Conservation (phyloP, 768 basidiomycete genomes). For the Lentinula guzmanii region DNA sequence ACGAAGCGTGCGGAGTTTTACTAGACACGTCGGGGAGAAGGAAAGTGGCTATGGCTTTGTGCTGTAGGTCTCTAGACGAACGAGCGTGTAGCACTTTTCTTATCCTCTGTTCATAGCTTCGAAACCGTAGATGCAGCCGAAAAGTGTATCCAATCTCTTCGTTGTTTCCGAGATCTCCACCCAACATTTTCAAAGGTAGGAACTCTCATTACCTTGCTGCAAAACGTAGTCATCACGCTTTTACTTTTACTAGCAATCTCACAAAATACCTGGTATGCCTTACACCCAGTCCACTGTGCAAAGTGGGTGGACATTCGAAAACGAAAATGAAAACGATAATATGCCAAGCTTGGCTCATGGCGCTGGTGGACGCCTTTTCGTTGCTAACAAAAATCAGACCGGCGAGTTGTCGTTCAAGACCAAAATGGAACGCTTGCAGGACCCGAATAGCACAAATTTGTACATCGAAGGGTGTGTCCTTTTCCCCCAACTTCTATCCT, state of each 20-base stretch:
- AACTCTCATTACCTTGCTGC: constrained; percentile 5
- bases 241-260: constrained; percentile 42
- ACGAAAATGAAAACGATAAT: not conserved
- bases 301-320: constrained; percentile 1
- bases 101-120: constrained; percentile 40
- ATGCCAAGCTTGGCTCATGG: not conserved
- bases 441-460: constrained; percentile 64
- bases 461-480: constrained; percentile 67
- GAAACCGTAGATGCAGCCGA: constrained; percentile 61
- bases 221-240: not conserved
- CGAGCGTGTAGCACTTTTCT: not conserved
- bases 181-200: constrained; percentile 82
- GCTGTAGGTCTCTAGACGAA: constrained; percentile 9
- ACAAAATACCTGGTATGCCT: constrained; percentile 75
- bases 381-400: not conserved
- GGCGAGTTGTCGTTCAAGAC: constrained; percentile 49
- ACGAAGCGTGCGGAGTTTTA: constrained; percentile 78
- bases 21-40: constrained; percentile 72
- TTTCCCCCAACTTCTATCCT: not conserved
- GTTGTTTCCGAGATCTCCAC: constrained; percentile 72
- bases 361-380: not conserved
- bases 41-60: constrained; percentile 37
- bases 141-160: constrained; percentile 64
- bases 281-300: constrained; percentile 37
- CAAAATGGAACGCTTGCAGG: constrained; percentile 73